Evolutionary conservation across 495 filamentous ascomycete species (phyloP).

Genomic region (Jackrogersella minutella): DNA sequence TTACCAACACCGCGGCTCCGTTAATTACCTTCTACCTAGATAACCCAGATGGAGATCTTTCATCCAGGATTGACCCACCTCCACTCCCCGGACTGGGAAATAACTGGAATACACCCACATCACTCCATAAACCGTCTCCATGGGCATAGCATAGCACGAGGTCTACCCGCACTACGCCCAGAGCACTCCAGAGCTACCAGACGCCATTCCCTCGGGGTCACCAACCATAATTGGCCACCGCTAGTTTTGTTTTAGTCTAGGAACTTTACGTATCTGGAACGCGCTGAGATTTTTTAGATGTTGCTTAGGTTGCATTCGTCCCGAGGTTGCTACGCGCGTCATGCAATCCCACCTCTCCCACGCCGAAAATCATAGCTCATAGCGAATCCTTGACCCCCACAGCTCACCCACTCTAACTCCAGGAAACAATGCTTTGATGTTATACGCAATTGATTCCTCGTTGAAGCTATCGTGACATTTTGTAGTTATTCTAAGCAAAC

Average conservation of each 20-base stretch:
- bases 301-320: slow-evolving; percentile 19
- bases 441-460: neutral
- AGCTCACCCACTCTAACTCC: neutral
- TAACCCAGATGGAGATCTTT: too few species aligned
- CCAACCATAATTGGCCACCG: slow-evolving; percentile 2
- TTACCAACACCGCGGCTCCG: slow-evolving; percentile 16
- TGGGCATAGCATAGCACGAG: slow-evolving; percentile 30
- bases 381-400: slow-evolving; percentile 11
- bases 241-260: slow-evolving; percentile 7
- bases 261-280: slow-evolving; percentile 24
- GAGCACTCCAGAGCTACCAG: slow-evolving; percentile 33
- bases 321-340: slow-evolving; percentile 28
- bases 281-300: slow-evolving; percentile 7
- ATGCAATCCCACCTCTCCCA: slow-evolving; percentile 18
- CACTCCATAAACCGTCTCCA: slow-evolving; percentile 30
- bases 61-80: slow-evolving; percentile 26
- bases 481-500: neutral
- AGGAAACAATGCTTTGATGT: neutral
- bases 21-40: neutral
- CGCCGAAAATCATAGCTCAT: neutral
- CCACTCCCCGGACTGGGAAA: slow-evolving; percentile 31
- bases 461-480: slow-evolving; percentile 24
- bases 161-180: slow-evolving; percentile 34
- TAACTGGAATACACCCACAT: slow-evolving; percentile 13
- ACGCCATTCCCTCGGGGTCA: slow-evolving; percentile 32